Percentiles rank a stretch among this genome's conserved stretches.
Conservation (phyloP, 176 grass and related monocot genomes). For the Themeda triandra region DNA sequence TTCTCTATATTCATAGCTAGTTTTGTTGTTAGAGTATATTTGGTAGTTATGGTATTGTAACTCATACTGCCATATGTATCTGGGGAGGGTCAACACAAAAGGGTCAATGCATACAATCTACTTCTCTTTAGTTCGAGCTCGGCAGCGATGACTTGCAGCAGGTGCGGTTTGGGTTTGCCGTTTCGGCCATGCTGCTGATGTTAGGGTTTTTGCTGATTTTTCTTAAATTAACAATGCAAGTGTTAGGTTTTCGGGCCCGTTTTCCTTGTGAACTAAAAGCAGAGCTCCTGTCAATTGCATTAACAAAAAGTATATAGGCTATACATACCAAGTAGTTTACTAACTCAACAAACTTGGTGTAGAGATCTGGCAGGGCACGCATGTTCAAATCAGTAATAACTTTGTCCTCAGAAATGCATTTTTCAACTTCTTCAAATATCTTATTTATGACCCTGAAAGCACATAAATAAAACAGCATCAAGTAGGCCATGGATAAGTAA, state of each 20-base stretch:
- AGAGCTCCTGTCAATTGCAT: not conserved
- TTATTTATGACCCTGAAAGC: constrained; percentile 65
- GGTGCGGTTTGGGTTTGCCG: too few relatives aligned
- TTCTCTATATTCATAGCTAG: not conserved
- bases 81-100: not conserved
- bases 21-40: not conserved
- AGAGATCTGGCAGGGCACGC: constrained; percentile 69
- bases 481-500: constrained; percentile 5
- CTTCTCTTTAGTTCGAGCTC: not conserved
- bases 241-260: too few relatives aligned
- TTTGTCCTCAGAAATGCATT: constrained; percentile 39
- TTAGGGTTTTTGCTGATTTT: too few relatives aligned
- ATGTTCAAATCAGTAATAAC: constrained; percentile 68
- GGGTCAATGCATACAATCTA: not conserved
- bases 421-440: constrained; percentile 74
- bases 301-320: not conserved
- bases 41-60: not conserved
- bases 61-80: not conserved
- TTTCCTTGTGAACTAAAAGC: too few relatives aligned
- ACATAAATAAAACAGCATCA: constrained; percentile 27
- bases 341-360: constrained; percentile 58
- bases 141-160: too few relatives aligned
- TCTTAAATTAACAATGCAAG: too few relatives aligned
- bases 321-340: constrained; percentile 72
- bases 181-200: too few relatives aligned